phyloP scores from a whole-genome alignment of 2,329 filamentous ascomycete genomes.

The Trichophyton verrucosum region DNA sequence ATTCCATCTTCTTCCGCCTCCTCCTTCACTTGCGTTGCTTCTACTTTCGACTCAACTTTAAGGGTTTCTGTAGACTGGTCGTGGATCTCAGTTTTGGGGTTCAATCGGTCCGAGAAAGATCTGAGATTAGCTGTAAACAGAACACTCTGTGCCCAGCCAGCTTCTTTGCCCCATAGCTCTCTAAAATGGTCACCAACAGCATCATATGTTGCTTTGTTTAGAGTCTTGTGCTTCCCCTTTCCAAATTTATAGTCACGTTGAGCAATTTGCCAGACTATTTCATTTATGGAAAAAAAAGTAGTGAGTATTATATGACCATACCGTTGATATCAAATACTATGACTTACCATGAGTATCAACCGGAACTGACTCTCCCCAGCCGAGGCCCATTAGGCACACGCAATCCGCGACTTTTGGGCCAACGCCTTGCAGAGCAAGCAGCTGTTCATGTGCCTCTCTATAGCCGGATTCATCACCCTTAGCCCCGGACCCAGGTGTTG shows the following conservation, averaged over 20 bases:
- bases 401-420: conserved; percentile 96
- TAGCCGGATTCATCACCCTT: conserved; percentile 49
- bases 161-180: conserved; percentile 78
- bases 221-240: conserved; percentile 65
- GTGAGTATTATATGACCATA: not conserved
- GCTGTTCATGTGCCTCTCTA: conserved; percentile 62
- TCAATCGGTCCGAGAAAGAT: conserved; percentile 61
- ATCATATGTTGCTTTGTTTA: conserved; percentile 81
- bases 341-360: conserved; percentile 71
- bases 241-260: conserved; percentile 91
- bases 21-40: not conserved
- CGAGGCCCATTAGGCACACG: conserved; percentile 88
- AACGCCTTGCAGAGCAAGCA: conserved; percentile 72
- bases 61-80: conserved; percentile 8
- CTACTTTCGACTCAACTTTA: not conserved
- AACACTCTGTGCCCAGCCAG: conserved; percentile 95
- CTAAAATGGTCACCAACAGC: conserved; percentile 85
- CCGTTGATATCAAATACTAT: not conserved
- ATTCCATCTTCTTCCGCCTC: not conserved
- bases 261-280: conserved; percentile 84
- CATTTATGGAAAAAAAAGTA: conserved; percentile 3
- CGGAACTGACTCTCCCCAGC: conserved; percentile 89
- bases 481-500: conserved; percentile 30
- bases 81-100: conserved; percentile 26
- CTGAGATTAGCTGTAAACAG: conserved; percentile 87